phyloP scores from a whole-genome alignment of 129 eudicot species.

The Artemisia argyi region DNA sequence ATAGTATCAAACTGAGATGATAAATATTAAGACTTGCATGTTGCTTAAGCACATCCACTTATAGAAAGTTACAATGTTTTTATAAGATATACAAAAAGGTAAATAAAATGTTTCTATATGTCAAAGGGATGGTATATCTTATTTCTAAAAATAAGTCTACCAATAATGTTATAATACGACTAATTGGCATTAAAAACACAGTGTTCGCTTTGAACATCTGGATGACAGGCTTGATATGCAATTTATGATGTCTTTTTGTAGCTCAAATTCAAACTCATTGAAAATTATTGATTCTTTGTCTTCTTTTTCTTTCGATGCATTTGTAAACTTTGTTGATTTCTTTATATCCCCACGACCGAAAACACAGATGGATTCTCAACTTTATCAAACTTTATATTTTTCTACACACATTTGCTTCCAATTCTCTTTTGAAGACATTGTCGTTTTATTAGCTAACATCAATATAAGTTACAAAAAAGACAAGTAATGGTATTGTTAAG shows the following conservation, averaged over 20 bases:
- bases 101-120: too few relatives aligned
- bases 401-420: constrained; percentile 12
- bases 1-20: too few relatives aligned
- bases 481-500: too few relatives aligned
- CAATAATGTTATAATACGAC: constrained; percentile 19
- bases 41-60: too few relatives aligned
- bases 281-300: constrained; percentile 4
- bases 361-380: constrained; percentile 8
- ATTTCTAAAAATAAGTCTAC: neutral
- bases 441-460: neutral
- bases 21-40: too few relatives aligned
- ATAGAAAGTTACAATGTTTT: too few relatives aligned
- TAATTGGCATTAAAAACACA: constrained; percentile 4
- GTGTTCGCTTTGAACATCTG: constrained; percentile 6
- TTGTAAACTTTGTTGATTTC: neutral
- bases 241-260: constrained; percentile 11
- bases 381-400: constrained; percentile 18
- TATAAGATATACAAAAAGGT: too few relatives aligned
- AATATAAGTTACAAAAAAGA: too few relatives aligned
- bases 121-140: neutral
- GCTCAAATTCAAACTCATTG: constrained; percentile 31
- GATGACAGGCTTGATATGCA: constrained; percentile 18
- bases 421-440: neutral
- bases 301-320: neutral
- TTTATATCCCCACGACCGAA: neutral